Evolutionary conservation across 1,139 yeast species (phyloP), one percentile per base, ranked within the genome.

Genomic region (Kodamaea arcana): DNA sequence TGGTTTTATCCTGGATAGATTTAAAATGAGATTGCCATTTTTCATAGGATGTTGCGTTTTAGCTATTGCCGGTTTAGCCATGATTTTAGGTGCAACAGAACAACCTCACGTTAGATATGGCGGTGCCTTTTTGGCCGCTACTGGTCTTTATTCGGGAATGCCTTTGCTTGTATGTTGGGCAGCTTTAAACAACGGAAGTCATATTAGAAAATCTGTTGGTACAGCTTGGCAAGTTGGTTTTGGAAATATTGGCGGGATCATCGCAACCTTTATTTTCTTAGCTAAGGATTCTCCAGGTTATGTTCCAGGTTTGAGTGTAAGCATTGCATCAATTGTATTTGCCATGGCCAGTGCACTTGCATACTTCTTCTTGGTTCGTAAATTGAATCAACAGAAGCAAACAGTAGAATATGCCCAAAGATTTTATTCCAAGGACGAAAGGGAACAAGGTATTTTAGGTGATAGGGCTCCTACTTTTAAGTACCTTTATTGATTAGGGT

Each of bases 231-330:
- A 80, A 50, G 75, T 84, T 46, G 94, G 92, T 2, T 82, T 83
- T 53, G 94, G 92, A 43, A 83, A 84, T 58, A 80, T 82, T 51
- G 94, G 94, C 42, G 94, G 92, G 50, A 83, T 83, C 51, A 74
- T 83, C 42, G 67, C 90, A 11, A 77, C 88, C 2, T 82, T 70
- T 50, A 62, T 80, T 18, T 82, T 77, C 62, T 64, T 78, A 33
- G 49, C 69, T 24, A 56, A 58, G 31, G 85, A 79, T 44, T 73
- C 83, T 23, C 87, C 87, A 14, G 62, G 56, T 22, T 82, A 75
- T 57, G 64, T 51, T 23, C 76, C 71, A 21, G 90, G 88, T 33
- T 63, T 81, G 37, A 58, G 64, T 32, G 72, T 70, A 32, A 60
- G 78, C 35, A 58, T 84, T 32, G 79, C 79, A 0, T 70, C 76